Conservation (phyloP, 140 eudicot species). For the Anethum foeniculum region DNA sequence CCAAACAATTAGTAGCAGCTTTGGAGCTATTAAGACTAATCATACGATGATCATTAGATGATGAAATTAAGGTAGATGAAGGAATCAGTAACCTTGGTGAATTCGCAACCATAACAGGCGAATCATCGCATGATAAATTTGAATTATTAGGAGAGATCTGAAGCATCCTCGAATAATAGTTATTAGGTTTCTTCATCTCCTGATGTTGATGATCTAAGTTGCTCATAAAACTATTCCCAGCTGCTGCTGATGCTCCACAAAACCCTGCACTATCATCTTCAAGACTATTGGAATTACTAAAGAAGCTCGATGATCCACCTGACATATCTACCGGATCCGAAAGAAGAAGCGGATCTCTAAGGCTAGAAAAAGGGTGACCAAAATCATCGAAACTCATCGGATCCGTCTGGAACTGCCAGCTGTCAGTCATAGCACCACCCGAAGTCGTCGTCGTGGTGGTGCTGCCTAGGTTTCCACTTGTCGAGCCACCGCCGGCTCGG, state of each 20-base stretch:
- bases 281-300: slow-evolving; percentile 17
- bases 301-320: slow-evolving; percentile 29
- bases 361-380: slow-evolving; percentile 59
- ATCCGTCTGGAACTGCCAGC: slow-evolving; percentile 43
- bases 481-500: slow-evolving; percentile 42
- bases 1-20: slow-evolving; percentile 27
- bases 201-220: slow-evolving; percentile 9
- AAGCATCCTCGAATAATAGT: slow-evolving; percentile 57
- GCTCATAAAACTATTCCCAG: background rate
- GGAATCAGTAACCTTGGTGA: slow-evolving; percentile 5
- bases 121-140: background rate
- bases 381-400: slow-evolving; percentile 34
- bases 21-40: slow-evolving; percentile 25
- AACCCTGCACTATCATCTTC: slow-evolving; percentile 9
- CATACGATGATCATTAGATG: slow-evolving; percentile 22
- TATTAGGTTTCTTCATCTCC: slow-evolving; percentile 16
- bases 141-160: slow-evolving; percentile 56
- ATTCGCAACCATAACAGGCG: slow-evolving; percentile 9
- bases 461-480: slow-evolving; percentile 7
- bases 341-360: slow-evolving; percentile 42
- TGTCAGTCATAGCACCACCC: slow-evolving; percentile 15
- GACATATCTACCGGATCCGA: slow-evolving; percentile 30
- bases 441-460: slow-evolving; percentile 1
- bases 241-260: background rate
- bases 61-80: background rate